Conservation (phyloP, 768 basidiomycete species). For the Suillus subluteus region DNA sequence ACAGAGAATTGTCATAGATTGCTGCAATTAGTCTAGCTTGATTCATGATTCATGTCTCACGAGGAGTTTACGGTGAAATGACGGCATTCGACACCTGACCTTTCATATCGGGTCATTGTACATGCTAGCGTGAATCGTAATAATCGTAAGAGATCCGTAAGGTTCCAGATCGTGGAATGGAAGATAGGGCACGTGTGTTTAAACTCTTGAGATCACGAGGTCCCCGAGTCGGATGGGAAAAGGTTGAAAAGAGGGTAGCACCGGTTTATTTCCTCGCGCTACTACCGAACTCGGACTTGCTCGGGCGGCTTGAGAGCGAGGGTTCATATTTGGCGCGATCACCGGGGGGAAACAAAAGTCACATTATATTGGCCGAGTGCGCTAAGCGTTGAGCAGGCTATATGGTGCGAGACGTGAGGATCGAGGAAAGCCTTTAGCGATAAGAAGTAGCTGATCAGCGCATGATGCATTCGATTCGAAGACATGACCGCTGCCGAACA, state of each 20-base stretch:
- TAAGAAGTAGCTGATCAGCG: neutral
- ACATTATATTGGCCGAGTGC: neutral
- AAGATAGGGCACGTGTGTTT: constrained; percentile 13
- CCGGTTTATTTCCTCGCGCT: constrained; percentile 2
- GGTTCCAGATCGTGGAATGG: constrained; percentile 7
- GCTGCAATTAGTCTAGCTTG: constrained; percentile 10
- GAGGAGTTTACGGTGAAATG: constrained; percentile 13
- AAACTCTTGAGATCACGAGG: constrained; percentile 19
- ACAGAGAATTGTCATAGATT: constrained; percentile 14
- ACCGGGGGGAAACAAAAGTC: neutral
- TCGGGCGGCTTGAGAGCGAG: neutral
- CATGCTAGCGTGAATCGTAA: neutral
- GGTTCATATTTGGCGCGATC: neutral
- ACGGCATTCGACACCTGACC: constrained; percentile 4
- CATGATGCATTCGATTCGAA: constrained; percentile 3
- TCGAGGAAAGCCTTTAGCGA: neutral
- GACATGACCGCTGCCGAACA: neutral
- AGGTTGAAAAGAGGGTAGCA: constrained; percentile 8
- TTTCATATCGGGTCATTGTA: neutral
- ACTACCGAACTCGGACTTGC: neutral
- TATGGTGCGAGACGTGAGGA: neutral
- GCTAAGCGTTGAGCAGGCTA: neutral
- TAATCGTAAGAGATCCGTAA: neutral
- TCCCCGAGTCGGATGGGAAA: constrained; percentile 6
- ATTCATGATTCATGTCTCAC: neutral